Conservation (phyloP, 345 rosid species). For the Raphanus sativus region DNA sequence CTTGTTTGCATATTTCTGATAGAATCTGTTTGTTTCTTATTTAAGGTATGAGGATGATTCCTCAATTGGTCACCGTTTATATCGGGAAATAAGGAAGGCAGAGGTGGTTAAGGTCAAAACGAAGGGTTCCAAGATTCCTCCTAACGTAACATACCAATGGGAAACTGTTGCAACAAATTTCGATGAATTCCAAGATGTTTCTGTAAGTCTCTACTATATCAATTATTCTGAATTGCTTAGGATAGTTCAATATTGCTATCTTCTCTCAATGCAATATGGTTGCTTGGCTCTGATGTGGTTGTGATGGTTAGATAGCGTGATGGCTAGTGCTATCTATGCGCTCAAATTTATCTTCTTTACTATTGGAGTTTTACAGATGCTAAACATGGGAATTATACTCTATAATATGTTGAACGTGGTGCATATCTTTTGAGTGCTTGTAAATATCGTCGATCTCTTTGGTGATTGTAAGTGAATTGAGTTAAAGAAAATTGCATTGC, state of each 20-base stretch:
- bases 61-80: conserved; percentile 84
- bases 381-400: conserved; percentile 5
- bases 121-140: conserved; percentile 81
- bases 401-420: conserved; percentile 12
- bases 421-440: conserved; percentile 18
- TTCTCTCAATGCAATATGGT: conserved; percentile 14
- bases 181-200: conserved; percentile 89
- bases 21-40: conserved; percentile 35
- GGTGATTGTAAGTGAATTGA: not conserved
- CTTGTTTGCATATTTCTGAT: conserved; percentile 26
- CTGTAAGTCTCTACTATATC: conserved; percentile 46
- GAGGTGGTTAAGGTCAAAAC: conserved; percentile 74
- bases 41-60: conserved; percentile 96
- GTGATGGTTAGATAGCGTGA: conserved; percentile 15
- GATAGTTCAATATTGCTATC: conserved; percentile 4
- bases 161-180: conserved; percentile 95
- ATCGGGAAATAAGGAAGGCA: conserved; percentile 84
- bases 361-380: conserved; percentile 9
- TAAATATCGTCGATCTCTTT: conserved; percentile 8
- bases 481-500: conserved; percentile 6
- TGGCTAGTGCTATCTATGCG: conserved; percentile 15
- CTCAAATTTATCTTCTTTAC: conserved; percentile 6
- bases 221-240: conserved; percentile 2
- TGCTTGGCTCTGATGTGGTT: conserved; percentile 26
- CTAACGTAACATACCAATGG: conserved; percentile 77